Evolutionary conservation across 176 grass and related monocot species (phyloP).

Genomic region (Aegilops sharonensis): DNA sequence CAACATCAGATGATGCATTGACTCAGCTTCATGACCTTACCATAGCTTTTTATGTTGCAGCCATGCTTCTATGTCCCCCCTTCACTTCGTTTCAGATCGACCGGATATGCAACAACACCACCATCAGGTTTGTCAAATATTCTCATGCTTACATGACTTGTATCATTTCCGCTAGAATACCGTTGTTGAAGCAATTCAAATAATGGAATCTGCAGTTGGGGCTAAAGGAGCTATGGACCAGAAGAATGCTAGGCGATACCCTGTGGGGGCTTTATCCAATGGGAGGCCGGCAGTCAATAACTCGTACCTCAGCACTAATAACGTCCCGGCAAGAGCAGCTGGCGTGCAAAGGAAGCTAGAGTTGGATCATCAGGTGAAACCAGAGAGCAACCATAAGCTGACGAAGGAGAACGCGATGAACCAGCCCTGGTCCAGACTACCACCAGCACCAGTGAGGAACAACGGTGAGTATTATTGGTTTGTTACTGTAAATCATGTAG

Average conservation of each 20-base stretch:
- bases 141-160: neutral
- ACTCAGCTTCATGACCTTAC: neutral
- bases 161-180: neutral
- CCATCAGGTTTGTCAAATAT: slow-evolving; percentile 62
- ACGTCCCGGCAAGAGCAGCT: slow-evolving; percentile 46
- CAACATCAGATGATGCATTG: neutral
- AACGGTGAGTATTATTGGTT: slow-evolving; percentile 12
- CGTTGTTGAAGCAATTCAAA: neutral
- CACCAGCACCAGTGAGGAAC: slow-evolving; percentile 21
- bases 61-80: slow-evolving; percentile 91
- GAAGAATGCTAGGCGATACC: slow-evolving; percentile 50
- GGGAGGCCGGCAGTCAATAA: slow-evolving; percentile 52
- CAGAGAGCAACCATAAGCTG: slow-evolving; percentile 40
- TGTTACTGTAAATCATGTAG: no score
- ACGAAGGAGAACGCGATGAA: slow-evolving; percentile 42
- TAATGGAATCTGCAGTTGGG: slow-evolving; percentile 41
- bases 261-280: slow-evolving; percentile 47
- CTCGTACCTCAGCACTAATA: slow-evolving; percentile 42
- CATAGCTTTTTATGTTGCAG: slow-evolving; percentile 35
- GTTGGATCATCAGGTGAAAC: slow-evolving; percentile 54
- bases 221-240: slow-evolving; percentile 65
- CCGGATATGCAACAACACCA: slow-evolving; percentile 51
- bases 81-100: slow-evolving; percentile 66
- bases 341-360: slow-evolving; percentile 89
- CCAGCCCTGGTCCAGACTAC: slow-evolving; percentile 54